These are phyloP conservation scores for Fusarium austroafricanum DNA, from an alignment of 2,329 filamentous ascomycete genomes.

Conservation along the genomic window DNA sequence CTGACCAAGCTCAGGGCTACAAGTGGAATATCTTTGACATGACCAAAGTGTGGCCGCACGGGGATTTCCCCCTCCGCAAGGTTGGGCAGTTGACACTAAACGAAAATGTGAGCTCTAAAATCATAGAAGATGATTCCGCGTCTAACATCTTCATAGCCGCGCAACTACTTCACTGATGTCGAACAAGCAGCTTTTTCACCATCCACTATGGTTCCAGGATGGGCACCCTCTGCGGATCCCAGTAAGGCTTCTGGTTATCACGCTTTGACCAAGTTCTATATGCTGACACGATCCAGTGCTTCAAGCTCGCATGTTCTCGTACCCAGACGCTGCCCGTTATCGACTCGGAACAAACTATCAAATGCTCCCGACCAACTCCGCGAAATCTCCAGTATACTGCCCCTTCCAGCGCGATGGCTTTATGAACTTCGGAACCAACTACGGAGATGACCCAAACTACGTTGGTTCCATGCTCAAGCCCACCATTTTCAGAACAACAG, in stretches of 20 bases:
- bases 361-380: background rate
- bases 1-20: conserved; percentile 71
- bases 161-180: conserved; percentile 72
- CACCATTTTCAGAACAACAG: background rate
- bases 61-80: conserved; percentile 72
- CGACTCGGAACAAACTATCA: conserved; percentile 73
- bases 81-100: conserved; percentile 76
- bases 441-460: conserved; percentile 7
- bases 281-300: conserved; percentile 54
- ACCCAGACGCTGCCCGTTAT: conserved; percentile 72
- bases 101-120: conserved; percentile 58
- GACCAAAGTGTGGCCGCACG: conserved; percentile 78
- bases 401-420: conserved; percentile 8
- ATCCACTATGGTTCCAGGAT: conserved; percentile 72
- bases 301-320: conserved; percentile 70
- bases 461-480: conserved; percentile 7
- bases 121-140: background rate
- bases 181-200: conserved; percentile 76
- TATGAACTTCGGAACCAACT: conserved; percentile 10
- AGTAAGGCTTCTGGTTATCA: background rate
- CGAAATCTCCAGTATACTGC: background rate
- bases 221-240: conserved; percentile 68
- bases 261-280: too few species aligned
- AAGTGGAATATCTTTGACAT: conserved; percentile 76
- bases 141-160: conserved; percentile 4